phyloP scores from a whole-genome alignment of 2,329 filamentous ascomycete genomes.

The Epichloe brachyelytri region DNA sequence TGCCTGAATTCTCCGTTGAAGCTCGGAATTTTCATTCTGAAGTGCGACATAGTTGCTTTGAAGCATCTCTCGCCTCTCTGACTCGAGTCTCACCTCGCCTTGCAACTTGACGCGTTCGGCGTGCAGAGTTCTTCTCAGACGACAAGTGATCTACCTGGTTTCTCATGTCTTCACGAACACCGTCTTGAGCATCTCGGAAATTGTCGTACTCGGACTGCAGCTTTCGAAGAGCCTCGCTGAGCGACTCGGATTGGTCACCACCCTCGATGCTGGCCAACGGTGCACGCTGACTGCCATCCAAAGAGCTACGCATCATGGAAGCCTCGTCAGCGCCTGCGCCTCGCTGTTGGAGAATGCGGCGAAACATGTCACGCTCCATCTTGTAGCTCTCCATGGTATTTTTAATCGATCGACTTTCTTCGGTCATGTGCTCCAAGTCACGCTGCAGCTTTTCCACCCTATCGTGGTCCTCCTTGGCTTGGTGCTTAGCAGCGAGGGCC shows the following conservation, averaged over 20 bases:
- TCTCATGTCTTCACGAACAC: slow-evolving; percentile 70
- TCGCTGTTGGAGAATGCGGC: slow-evolving; percentile 75
- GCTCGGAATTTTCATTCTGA: slow-evolving; percentile 70
- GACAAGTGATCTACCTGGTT: slow-evolving; percentile 74
- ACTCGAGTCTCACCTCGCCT: slow-evolving; percentile 70
- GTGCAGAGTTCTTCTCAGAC: slow-evolving; percentile 70
- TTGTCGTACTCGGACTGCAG: slow-evolving; percentile 82
- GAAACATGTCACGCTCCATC: slow-evolving; percentile 94
- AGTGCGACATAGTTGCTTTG: slow-evolving; percentile 77
- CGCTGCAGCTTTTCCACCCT: slow-evolving; percentile 62
- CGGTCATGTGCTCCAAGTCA: slow-evolving; percentile 62
- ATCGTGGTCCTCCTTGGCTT: slow-evolving; percentile 51
- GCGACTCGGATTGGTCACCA: slow-evolving; percentile 42
- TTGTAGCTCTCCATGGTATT: slow-evolving; percentile 85
- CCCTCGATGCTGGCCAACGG: slow-evolving; percentile 47
- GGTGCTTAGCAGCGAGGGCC: slow-evolving; percentile 52
- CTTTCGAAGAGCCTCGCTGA: slow-evolving; percentile 70
- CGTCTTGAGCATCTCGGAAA: slow-evolving; percentile 73
- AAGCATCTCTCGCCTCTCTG: slow-evolving; percentile 78
- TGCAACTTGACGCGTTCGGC: slow-evolving; percentile 67
- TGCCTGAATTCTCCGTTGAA: slow-evolving; percentile 69
- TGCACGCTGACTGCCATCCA: slow-evolving; percentile 42
- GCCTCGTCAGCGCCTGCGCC: slow-evolving; percentile 46
- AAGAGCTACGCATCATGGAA: slow-evolving; percentile 58
- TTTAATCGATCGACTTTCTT: slow-evolving; percentile 72